Percentiles rank a stretch among this genome's conserved stretches.
These are phyloP conservation scores for Pythium phragmiticola DNA, from an alignment of 352 stramenopile species.

Conservation along the genomic window DNA sequence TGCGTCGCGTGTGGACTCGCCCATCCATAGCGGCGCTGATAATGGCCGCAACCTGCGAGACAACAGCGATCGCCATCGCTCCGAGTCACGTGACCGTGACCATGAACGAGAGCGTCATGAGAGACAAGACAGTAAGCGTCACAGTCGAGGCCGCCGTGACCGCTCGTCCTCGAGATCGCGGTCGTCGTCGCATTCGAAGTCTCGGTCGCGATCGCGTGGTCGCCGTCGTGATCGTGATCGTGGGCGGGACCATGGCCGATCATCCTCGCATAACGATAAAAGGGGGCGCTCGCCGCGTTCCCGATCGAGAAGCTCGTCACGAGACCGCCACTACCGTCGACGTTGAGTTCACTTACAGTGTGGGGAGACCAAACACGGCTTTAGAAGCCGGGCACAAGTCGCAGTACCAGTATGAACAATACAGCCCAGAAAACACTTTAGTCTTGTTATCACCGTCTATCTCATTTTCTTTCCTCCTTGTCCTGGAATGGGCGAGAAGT, in stretches of 20 bases:
- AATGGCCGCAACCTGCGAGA: neutral
- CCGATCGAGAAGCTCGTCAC: slow-evolving; percentile 26
- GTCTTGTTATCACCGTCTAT: slow-evolving; percentile 7
- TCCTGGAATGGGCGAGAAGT: slow-evolving; percentile 43
- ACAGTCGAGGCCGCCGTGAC: neutral
- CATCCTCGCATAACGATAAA: neutral
- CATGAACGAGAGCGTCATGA: slow-evolving; percentile 2
- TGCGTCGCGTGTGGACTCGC: neutral
- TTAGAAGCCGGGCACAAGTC: no score
- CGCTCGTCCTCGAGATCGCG: slow-evolving; percentile 28
- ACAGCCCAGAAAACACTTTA: no score
- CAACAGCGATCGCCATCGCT: neutral
- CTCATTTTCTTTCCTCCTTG: slow-evolving; percentile 18
- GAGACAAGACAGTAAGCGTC: neutral
- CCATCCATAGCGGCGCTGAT: neutral
- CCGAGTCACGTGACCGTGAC: neutral
- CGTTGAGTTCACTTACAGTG: neutral
- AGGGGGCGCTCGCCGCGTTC: slow-evolving; percentile 31
- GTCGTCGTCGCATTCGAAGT: slow-evolving; percentile 38
- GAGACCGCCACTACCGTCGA: slow-evolving; percentile 3
- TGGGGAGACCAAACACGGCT: neutral
- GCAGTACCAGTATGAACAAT: no score
- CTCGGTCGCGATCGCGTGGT: slow-evolving; percentile 37
- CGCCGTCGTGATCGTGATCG: slow-evolving; percentile 22
- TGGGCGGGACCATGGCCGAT: slow-evolving; percentile 5